A percentile compares a stretch with the other conserved stretches of the same genome.
phyloP scores from a whole-genome alignment of 106 monocot genomes.

The Apostasia shenzhenica region DNA sequence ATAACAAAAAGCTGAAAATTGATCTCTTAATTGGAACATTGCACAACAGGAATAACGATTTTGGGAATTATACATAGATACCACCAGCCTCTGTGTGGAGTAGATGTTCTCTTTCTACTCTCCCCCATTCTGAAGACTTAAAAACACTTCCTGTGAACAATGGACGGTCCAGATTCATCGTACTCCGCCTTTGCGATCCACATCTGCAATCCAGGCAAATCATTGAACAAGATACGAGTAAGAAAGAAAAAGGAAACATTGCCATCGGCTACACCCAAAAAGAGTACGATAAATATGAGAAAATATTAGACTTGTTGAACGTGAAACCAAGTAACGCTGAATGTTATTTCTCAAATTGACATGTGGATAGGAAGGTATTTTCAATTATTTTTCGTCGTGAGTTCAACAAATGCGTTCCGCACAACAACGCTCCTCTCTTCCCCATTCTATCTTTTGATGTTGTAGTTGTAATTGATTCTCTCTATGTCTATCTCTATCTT shows the following conservation, averaged over 20 bases:
- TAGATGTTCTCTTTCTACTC: not conserved
- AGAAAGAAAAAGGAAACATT: not conserved
- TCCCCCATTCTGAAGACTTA: not conserved
- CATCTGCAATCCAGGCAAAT: constrained; percentile 8
- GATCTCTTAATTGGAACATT: not conserved
- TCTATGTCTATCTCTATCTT: too few relatives aligned
- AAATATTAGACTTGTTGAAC: too few relatives aligned
- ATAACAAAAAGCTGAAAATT: not conserved
- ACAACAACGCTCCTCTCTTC: too few relatives aligned
- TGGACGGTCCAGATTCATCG: constrained; percentile 8
- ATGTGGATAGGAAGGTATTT: too few relatives aligned
- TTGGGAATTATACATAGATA: not conserved
- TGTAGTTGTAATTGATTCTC: too few relatives aligned
- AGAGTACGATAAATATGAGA: too few relatives aligned
- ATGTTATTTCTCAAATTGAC: too few relatives aligned
- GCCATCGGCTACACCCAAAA: too few relatives aligned
- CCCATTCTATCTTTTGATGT: too few relatives aligned
- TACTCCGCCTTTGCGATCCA: constrained; percentile 30
- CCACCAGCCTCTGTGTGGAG: not conserved
- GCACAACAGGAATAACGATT: not conserved
- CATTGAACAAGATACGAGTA: not conserved
- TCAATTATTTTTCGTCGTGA: too few relatives aligned
- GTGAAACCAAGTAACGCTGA: too few relatives aligned
- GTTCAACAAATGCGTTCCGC: too few relatives aligned
- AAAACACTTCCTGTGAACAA: constrained; percentile 4